phyloP scores from a whole-genome alignment of 768 basidiomycete species.

The Naganishia kalamii region DNA sequence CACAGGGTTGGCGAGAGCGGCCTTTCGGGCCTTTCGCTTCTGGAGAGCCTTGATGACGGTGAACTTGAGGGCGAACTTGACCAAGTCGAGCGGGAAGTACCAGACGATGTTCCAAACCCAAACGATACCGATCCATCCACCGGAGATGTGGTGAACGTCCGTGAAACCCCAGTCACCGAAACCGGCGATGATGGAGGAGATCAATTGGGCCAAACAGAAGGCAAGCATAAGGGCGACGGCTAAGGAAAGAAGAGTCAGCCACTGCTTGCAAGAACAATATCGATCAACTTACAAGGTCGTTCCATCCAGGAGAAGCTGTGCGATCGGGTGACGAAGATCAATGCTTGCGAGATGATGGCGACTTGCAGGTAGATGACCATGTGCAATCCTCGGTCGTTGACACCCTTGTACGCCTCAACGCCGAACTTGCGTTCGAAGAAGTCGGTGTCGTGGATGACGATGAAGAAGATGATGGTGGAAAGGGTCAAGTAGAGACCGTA shows the following conservation, averaged over 20 bases:
- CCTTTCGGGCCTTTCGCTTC: conserved; percentile 50
- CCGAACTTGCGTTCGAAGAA: conserved; percentile 88
- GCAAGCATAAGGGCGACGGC: conserved; percentile 81
- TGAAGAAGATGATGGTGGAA: conserved; percentile 76
- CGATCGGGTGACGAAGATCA: conserved; percentile 92
- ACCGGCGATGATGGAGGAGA: conserved; percentile 90
- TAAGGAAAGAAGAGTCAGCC: background rate
- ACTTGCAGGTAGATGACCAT: conserved; percentile 92
- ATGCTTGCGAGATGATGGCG: conserved; percentile 95
- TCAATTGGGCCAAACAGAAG: conserved; percentile 86
- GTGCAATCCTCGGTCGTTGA: conserved; percentile 70
- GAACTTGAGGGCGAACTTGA: conserved; percentile 95
- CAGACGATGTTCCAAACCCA: conserved; percentile 91
- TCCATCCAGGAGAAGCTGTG: conserved; percentile 52
- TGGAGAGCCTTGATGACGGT: conserved; percentile 82
- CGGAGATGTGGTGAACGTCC: conserved; percentile 67
- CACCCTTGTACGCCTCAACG: conserved; percentile 54
- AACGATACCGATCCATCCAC: conserved; percentile 93
- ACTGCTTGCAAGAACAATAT: background rate
- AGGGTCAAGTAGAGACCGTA: conserved; percentile 89
- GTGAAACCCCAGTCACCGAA: conserved; percentile 96
- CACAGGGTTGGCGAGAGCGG: conserved; percentile 47
- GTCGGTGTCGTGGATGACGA: conserved; percentile 73
- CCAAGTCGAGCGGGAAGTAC: conserved; percentile 90
- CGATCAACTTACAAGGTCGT: conserved; percentile 30